These are phyloP conservation scores for Fusarium siculi DNA, from an alignment of 2,329 filamentous ascomycete genomes.

Conservation along the genomic window DNA sequence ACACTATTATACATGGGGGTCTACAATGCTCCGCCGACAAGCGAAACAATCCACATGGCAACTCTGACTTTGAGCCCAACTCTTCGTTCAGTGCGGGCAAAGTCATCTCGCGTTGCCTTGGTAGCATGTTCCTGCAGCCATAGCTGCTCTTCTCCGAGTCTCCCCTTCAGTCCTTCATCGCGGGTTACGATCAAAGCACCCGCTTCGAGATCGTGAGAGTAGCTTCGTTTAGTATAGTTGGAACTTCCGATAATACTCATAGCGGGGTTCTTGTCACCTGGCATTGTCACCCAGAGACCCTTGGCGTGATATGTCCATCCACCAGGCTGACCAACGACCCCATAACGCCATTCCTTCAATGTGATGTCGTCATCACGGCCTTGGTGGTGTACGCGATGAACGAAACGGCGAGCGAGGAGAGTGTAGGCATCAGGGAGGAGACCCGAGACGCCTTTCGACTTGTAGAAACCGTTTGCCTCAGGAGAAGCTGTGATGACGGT, in stretches of 20 bases:
- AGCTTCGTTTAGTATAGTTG: slow-evolving; percentile 95
- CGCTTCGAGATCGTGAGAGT: slow-evolving; percentile 90
- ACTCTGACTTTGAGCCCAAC: slow-evolving; percentile 86
- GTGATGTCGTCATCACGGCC: slow-evolving; percentile 68
- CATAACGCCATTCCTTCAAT: slow-evolving; percentile 88
- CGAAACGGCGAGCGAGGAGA: slow-evolving; percentile 83
- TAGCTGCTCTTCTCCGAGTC: slow-evolving; percentile 81
- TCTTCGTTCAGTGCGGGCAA: slow-evolving; percentile 81
- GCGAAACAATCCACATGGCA: slow-evolving; percentile 92
- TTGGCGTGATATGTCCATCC: slow-evolving; percentile 99
- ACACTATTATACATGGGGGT: slow-evolving; percentile 32
- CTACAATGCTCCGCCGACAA: slow-evolving; percentile 87
- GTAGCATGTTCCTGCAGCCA: slow-evolving; percentile 82
- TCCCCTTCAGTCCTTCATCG: slow-evolving; percentile 75
- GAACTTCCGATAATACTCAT: slow-evolving; percentile 89
- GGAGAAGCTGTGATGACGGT: slow-evolving; percentile 93
- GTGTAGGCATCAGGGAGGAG: slow-evolving; percentile 94
- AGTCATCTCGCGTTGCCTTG: slow-evolving; percentile 78
- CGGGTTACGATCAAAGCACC: slow-evolving; percentile 87
- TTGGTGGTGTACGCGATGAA: slow-evolving; percentile 65
- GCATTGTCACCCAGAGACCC: slow-evolving; percentile 87
- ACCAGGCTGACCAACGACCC: slow-evolving; percentile 80
- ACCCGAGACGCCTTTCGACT: slow-evolving; percentile 86
- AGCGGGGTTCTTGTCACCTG: slow-evolving; percentile 72
- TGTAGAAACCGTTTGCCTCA: slow-evolving; percentile 94